Conservation (phyloP, 2,329 filamentous ascomycete genomes). For the Colletotrichum siamense region DNA sequence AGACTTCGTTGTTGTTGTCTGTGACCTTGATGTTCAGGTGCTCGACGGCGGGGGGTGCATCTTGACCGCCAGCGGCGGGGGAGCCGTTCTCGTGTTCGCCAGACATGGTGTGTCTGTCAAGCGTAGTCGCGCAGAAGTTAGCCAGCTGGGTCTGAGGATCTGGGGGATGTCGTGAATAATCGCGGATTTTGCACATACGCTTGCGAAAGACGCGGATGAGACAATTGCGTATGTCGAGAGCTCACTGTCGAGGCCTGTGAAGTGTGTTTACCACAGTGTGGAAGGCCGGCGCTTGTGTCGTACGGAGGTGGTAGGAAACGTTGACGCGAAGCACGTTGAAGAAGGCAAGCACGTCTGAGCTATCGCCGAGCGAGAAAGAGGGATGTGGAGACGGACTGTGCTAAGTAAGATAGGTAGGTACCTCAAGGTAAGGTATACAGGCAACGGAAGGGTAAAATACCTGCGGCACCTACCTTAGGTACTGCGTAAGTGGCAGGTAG, state of each 20-base stretch:
- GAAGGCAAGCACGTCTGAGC: background rate
- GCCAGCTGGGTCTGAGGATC: background rate
- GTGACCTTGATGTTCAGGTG: constrained; percentile 99
- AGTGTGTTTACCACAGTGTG: background rate
- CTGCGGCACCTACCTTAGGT: background rate
- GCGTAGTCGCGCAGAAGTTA: background rate
- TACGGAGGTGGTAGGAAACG: background rate
- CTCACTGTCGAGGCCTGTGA: background rate
- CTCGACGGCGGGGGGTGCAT: constrained; percentile 63
- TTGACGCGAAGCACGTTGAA: background rate
- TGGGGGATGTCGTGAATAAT: background rate
- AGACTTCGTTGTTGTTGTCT: constrained; percentile 99
- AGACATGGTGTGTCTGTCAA: constrained; percentile 47
- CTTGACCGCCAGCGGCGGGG: constrained; percentile 40
- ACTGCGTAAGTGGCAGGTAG: background rate
- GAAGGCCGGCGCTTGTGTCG: background rate
- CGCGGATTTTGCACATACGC: background rate
- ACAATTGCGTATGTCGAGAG: background rate
- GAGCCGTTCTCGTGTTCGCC: constrained; percentile 57
- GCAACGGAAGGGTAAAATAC: background rate
- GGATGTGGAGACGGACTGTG: background rate
- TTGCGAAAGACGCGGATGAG: background rate
- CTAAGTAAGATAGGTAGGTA: background rate
- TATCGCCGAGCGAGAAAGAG: background rate
- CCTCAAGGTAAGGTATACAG: background rate